A percentile compares a stretch with the other conserved stretches of the same genome.
phyloP scores from a whole-genome alignment of 768 basidiomycete genomes.

The Serendipita indica region DNA sequence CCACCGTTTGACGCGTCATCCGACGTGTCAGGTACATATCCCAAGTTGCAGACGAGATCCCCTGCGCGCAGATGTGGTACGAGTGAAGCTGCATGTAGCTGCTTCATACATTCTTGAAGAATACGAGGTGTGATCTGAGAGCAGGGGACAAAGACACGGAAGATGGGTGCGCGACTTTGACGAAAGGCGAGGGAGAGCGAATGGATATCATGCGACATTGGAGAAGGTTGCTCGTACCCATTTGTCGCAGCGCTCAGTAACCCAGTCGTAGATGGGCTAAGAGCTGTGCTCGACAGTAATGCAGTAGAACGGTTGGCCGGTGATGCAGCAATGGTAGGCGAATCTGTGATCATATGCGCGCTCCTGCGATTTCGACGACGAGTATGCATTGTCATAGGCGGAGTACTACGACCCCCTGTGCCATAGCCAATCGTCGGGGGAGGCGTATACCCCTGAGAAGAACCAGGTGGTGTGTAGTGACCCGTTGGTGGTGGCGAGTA shows the following conservation, averaged over 20 bases:
- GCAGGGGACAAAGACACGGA: slow-evolving; percentile 64
- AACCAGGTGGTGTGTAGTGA: neutral
- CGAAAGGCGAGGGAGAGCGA: slow-evolving; percentile 39
- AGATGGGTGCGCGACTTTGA: slow-evolving; percentile 51
- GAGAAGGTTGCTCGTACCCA: neutral
- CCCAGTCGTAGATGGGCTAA: neutral
- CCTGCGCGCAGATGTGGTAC: slow-evolving; percentile 66
- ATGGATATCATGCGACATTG: neutral
- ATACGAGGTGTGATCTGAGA: slow-evolving; percentile 18
- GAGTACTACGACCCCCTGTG: neutral
- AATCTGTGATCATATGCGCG: neutral
- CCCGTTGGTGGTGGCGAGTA: neutral
- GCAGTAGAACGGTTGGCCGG: neutral
- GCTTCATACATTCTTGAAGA: slow-evolving; percentile 49
- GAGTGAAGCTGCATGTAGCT: slow-evolving; percentile 49
- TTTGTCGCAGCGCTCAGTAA: neutral
- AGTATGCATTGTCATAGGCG: neutral
- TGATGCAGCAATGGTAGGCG: neutral
- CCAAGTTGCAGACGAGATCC: slow-evolving; percentile 68
- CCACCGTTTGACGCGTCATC: slow-evolving; percentile 17
- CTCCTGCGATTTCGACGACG: neutral
- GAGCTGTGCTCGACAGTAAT: neutral
- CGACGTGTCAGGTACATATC: slow-evolving; percentile 40
- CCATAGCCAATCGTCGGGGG: slow-evolving; percentile 3
- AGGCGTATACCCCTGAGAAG: neutral